Percentiles rank a stretch among this genome's conserved stretches.
Evolutionary conservation across 1,284 basidiomycete species (phyloP).

Genomic region (Meripilus lineatus): DNA sequence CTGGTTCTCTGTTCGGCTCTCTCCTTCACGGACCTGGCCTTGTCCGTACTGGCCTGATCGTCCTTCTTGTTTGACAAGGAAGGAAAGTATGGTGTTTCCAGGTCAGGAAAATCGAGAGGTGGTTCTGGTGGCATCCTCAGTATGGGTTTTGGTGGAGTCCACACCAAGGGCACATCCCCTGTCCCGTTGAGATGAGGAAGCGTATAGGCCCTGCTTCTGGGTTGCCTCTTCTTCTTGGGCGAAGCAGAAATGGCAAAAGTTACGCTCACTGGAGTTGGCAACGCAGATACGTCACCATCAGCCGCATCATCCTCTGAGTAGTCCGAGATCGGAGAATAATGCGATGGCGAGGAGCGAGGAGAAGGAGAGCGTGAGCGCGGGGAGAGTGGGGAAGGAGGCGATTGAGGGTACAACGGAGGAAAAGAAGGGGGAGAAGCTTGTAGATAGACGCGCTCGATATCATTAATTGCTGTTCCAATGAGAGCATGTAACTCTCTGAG

Average conservation of each 20-base stretch:
- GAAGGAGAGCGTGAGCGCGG: conserved; percentile 2
- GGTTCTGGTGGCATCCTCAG: background rate
- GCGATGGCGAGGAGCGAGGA: conserved; percentile 7
- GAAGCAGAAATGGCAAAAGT: conserved; percentile 1
- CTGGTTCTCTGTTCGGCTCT: too few relatives aligned
- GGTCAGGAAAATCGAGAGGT: conserved; percentile 4
- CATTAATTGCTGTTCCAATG: conserved; percentile 62
- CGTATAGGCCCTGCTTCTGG: conserved; percentile 1
- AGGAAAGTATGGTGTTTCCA: conserved; percentile 1
- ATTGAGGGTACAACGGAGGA: conserved; percentile 1
- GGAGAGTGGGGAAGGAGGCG: conserved; percentile 7
- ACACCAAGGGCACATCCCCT: too few relatives aligned
- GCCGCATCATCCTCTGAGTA: conserved; percentile 10
- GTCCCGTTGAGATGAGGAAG: background rate
- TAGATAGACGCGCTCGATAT: conserved; percentile 59
- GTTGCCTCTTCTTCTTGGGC: background rate
- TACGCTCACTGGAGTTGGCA: conserved; percentile 12
- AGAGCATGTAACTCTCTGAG: conserved; percentile 61
- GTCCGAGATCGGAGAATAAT: conserved; percentile 3
- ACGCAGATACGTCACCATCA: conserved; percentile 6
- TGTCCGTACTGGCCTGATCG: conserved; percentile 5
- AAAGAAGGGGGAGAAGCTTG: conserved; percentile 6
- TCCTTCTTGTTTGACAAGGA: conserved; percentile 1
- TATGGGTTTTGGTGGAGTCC: background rate
- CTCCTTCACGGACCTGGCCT: background rate